Conservation (phyloP, 139 green algal species). For the Eudorina sp. region DNA sequence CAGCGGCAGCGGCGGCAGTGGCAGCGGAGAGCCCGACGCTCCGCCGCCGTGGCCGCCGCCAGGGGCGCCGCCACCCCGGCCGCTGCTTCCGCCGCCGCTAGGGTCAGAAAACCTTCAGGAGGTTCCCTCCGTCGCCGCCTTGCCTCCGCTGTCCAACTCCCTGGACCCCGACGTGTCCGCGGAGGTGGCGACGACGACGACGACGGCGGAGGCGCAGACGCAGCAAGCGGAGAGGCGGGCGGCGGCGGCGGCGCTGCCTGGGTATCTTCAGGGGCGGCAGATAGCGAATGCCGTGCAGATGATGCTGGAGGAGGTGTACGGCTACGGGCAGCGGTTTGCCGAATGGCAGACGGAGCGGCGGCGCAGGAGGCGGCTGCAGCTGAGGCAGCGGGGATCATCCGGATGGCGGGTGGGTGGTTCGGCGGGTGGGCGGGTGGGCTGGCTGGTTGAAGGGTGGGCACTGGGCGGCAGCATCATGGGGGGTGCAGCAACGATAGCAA, state of each 20-base stretch:
- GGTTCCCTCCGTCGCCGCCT: neutral
- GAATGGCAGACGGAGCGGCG: neutral
- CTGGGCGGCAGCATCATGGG: too few species aligned
- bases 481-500: too few species aligned
- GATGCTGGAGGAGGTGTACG: conserved; percentile 12
- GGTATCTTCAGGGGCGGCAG: neutral
- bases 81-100: neutral
- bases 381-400: neutral
- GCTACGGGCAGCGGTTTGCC: neutral
- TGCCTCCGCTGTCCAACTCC: too few species aligned
- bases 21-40: too few species aligned
- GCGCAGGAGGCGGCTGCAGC: neutral
- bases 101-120: neutral
- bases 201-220: neutral
- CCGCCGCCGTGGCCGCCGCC: too few species aligned
- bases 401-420: neutral
- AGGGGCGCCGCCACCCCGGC: too few species aligned
- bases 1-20: too few species aligned
- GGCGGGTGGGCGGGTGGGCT: neutral
- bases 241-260: neutral
- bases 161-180: too few species aligned
- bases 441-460: too few species aligned
- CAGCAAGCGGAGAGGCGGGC: neutral
- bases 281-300: neutral
- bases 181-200: too few species aligned